A percentile compares a stretch with the other conserved stretches of the same genome.
Evolutionary conservation across 2,329 filamentous ascomycete species (phyloP).

Genomic region (Coniochaeta pulveracea): DNA sequence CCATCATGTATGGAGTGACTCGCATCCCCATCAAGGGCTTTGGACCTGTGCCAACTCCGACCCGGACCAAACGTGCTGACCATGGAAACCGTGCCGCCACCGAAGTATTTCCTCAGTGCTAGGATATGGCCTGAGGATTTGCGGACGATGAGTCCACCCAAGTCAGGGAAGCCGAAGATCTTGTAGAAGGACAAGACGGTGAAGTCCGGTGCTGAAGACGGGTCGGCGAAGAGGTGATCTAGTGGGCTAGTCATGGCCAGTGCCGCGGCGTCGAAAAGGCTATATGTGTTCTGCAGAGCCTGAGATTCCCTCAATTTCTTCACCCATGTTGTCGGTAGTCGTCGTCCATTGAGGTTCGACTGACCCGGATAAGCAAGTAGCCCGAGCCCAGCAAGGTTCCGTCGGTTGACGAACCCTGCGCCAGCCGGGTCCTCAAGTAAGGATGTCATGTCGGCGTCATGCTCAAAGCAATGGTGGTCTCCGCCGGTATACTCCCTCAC

Average conservation of each 20-base stretch:
- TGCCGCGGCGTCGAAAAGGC: slow-evolving; percentile 51
- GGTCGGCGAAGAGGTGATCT: slow-evolving; percentile 35
- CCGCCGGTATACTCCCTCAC: slow-evolving; percentile 50
- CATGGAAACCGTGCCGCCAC: slow-evolving; percentile 55
- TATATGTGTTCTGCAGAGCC: slow-evolving; percentile 30
- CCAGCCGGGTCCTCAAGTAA: slow-evolving; percentile 24
- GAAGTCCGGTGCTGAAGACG: slow-evolving; percentile 45
- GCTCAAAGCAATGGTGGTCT: slow-evolving; percentile 46
- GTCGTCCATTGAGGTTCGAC: slow-evolving; percentile 57
- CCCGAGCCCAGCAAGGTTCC: slow-evolving; percentile 16
- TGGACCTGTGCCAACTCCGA: slow-evolving; percentile 41
- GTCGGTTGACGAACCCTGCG: neutral
- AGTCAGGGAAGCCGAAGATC: slow-evolving; percentile 56
- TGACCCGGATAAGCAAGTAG: slow-evolving; percentile 58
- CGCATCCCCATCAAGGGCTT: slow-evolving; percentile 25
- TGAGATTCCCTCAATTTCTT: slow-evolving; percentile 21
- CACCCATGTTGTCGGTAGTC: slow-evolving; percentile 48
- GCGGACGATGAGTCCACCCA: slow-evolving; percentile 48
- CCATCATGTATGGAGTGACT: slow-evolving; percentile 41
- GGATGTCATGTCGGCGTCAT: slow-evolving; percentile 38
- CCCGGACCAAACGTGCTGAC: slow-evolving; percentile 38
- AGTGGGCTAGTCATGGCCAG: slow-evolving; percentile 51
- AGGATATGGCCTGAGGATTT: slow-evolving; percentile 42
- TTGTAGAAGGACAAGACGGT: slow-evolving; percentile 52
- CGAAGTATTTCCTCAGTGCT: slow-evolving; percentile 49